These are phyloP conservation scores for Penicillium griseofulvum DNA, from an alignment of 2,329 filamentous ascomycete species.

Conservation along the genomic window DNA sequence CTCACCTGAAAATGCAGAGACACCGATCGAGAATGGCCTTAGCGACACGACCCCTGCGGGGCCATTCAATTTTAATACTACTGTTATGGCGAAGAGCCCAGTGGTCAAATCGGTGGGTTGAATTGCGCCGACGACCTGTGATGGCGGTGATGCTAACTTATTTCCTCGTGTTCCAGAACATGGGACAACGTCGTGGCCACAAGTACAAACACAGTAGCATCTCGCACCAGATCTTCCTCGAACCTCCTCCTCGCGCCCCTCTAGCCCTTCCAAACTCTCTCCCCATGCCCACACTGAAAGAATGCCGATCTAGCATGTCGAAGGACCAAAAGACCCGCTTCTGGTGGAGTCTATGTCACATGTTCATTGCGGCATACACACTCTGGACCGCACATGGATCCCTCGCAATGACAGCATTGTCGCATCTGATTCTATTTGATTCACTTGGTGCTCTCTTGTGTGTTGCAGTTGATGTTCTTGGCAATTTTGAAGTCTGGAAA, in stretches of 20 bases:
- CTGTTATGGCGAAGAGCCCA: constrained; percentile 69
- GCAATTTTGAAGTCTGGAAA: constrained; percentile 98
- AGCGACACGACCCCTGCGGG: constrained; percentile 38
- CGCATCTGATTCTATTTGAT: constrained; percentile 92
- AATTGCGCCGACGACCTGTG: constrained; percentile 27
- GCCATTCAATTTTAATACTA: constrained; percentile 94
- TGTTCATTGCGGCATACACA: constrained; percentile 76
- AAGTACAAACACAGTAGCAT: constrained; percentile 98
- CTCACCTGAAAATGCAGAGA: constrained; percentile 24
- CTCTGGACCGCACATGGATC: constrained; percentile 84
- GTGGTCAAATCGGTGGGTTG: constrained; percentile 66
- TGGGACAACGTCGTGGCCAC: constrained; percentile 89
- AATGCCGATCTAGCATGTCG: constrained; percentile 88
- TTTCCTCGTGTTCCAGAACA: constrained; percentile 56
- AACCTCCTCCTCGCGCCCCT: constrained; percentile 80
- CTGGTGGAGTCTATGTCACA: constrained; percentile 87
- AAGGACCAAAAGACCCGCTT: constrained; percentile 78
- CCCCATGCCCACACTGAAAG: constrained; percentile 82
- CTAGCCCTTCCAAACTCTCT: constrained; percentile 87
- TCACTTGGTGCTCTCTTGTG: constrained; percentile 88
- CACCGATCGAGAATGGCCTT: constrained; percentile 27
- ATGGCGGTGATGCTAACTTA: constrained; percentile 19
- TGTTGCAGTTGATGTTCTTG: constrained; percentile 85
- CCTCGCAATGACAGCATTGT: constrained; percentile 85
- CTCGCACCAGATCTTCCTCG: constrained; percentile 94